These are phyloP conservation scores for Fusarium nelsonii DNA, from an alignment of 2,329 filamentous ascomycete species.

Conservation along the genomic window DNA sequence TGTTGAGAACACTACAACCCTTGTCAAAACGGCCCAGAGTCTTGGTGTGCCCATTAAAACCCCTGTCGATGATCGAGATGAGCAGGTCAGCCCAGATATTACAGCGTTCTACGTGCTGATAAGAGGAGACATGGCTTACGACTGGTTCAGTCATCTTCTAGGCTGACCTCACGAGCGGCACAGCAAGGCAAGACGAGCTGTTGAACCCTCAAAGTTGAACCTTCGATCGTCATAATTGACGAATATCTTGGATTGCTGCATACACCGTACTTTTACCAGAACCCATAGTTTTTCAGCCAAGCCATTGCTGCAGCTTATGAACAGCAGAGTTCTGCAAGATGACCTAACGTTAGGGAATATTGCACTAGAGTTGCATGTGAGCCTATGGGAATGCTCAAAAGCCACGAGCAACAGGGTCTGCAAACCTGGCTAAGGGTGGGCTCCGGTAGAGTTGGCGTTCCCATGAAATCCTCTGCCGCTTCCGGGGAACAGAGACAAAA, in stretches of 20 bases:
- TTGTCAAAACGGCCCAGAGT: conserved; percentile 23
- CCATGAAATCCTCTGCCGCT: conserved; percentile 37
- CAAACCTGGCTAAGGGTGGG: conserved; percentile 30
- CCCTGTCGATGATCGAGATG: conserved; percentile 28
- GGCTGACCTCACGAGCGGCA: neutral
- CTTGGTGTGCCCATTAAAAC: conserved; percentile 23
- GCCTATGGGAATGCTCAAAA: conserved; percentile 26
- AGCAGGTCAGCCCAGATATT: neutral
- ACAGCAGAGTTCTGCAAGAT: neutral
- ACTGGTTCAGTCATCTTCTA: neutral
- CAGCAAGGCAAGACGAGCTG: neutral
- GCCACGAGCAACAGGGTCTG: conserved; percentile 21
- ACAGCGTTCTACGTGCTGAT: conserved; percentile 2
- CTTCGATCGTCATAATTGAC: conserved; percentile 24
- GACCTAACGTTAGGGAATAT: conserved; percentile 4
- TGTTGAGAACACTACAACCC: conserved; percentile 7
- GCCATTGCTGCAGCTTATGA: conserved; percentile 13
- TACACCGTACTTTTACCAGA: conserved; percentile 18
- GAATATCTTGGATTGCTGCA: conserved; percentile 4
- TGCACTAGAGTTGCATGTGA: conserved; percentile 8
- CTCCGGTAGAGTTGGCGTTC: conserved; percentile 31
- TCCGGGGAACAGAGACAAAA: conserved; percentile 27
- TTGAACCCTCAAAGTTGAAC: neutral
- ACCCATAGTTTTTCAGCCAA: conserved; percentile 16
- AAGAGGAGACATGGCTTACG: conserved; percentile 17